Evolutionary conservation across 768 basidiomycete genomes (phyloP).

Genomic region (Cyclocybe aegerita): DNA sequence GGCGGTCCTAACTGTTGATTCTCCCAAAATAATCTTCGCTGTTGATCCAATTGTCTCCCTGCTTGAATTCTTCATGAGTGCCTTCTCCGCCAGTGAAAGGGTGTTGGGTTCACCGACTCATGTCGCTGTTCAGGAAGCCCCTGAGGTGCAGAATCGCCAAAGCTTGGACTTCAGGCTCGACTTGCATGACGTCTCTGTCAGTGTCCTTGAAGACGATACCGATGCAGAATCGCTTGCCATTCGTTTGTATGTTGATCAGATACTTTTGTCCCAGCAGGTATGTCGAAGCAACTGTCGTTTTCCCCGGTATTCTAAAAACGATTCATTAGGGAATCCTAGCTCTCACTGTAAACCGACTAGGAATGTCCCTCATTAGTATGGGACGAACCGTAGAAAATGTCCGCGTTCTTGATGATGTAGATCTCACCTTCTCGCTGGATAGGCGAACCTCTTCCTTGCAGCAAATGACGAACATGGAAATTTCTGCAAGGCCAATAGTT

Average conservation of each 20-base stretch:
- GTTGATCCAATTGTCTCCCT: constrained; percentile 89
- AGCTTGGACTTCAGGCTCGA: constrained; percentile 74
- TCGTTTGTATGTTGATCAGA: constrained; percentile 76
- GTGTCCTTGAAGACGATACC: constrained; percentile 82
- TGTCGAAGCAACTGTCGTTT: constrained; percentile 8
- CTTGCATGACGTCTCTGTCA: constrained; percentile 86
- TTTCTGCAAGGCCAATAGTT: constrained; percentile 79
- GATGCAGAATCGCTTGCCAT: constrained; percentile 84
- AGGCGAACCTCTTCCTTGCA: constrained; percentile 69
- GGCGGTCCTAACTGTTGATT: constrained; percentile 87
- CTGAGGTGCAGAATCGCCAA: constrained; percentile 6
- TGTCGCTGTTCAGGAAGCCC: background rate
- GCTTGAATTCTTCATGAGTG: constrained; percentile 78
- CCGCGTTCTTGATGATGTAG: constrained; percentile 90
- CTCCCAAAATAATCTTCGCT: constrained; percentile 89
- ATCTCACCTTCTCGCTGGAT: constrained; percentile 85
- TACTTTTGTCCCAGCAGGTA: constrained; percentile 91
- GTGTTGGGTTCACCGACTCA: background rate
- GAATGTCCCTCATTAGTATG: constrained; percentile 95
- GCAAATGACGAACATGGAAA: constrained; percentile 80
- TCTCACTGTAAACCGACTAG: constrained; percentile 74
- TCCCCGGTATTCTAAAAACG: constrained; percentile 2
- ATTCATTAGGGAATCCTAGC: constrained; percentile 69
- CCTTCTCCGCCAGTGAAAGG: constrained; percentile 29
- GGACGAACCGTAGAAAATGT: constrained; percentile 79